These are phyloP conservation scores for Apiospora aurea DNA, from an alignment of 2,329 filamentous ascomycete genomes.

Conservation along the genomic window DNA sequence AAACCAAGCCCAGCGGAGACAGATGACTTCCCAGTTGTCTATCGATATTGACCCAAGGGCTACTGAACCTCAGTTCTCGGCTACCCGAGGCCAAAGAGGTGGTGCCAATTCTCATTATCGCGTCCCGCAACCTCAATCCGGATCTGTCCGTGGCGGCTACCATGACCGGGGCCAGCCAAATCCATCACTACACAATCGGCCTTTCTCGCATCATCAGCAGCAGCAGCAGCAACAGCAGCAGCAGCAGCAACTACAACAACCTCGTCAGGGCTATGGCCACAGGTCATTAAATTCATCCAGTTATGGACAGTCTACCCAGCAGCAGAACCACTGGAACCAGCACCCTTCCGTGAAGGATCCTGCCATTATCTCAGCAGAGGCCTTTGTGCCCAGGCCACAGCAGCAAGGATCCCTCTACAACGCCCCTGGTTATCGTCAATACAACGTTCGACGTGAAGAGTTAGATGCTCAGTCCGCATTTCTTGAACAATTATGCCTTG, in stretches of 20 bases:
- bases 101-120: constrained; percentile 33
- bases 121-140: constrained; percentile 41
- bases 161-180: constrained; percentile 29
- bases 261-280: constrained; percentile 31
- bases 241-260: constrained; percentile 28
- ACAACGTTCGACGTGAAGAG: constrained; percentile 49
- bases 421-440: constrained; percentile 39
- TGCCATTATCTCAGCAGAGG: constrained; percentile 35
- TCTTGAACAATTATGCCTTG: constrained; percentile 56
- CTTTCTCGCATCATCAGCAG: constrained; percentile 20
- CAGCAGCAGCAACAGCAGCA: constrained; percentile 25
- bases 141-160: constrained; percentile 32
- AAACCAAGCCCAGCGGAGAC: constrained; percentile 69
- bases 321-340: constrained; percentile 31
- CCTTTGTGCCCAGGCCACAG: constrained; percentile 35
- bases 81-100: constrained; percentile 21
- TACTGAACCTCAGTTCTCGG: constrained; percentile 32
- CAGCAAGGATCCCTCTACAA: constrained; percentile 42
- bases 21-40: constrained; percentile 66
- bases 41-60: constrained; percentile 60
- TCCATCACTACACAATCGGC: constrained; percentile 29
- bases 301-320: constrained; percentile 31
- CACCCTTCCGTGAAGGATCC: constrained; percentile 28
- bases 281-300: constrained; percentile 27
- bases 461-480: constrained; percentile 55